Conservation (phyloP, 192 early-diverging fungal genomes). For the Podochytrium sp. region DNA sequence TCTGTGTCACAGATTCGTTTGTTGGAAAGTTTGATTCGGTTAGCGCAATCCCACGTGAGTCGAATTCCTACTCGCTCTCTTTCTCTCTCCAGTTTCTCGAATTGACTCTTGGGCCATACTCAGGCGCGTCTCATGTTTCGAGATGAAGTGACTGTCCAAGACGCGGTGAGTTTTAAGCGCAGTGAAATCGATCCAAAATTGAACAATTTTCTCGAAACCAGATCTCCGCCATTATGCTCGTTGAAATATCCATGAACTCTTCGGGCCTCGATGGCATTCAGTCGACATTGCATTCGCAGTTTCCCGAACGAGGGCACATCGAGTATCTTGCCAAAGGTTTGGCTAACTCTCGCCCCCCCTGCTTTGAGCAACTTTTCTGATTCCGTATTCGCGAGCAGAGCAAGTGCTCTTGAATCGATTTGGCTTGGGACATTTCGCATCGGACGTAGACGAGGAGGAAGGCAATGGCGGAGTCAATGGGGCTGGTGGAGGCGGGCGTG, state of each 20-base stretch:
- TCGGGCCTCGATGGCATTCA: slow-evolving; percentile 55
- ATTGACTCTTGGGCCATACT: not conserved
- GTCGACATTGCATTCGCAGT: slow-evolving; percentile 61
- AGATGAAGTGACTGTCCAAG: slow-evolving; percentile 56
- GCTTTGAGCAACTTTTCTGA: not conserved
- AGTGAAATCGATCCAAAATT: not conserved
- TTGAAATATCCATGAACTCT: slow-evolving; percentile 65
- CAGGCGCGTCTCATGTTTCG: slow-evolving; percentile 62
- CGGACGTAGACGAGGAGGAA: not conserved
- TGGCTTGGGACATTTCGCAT: slow-evolving; percentile 39
- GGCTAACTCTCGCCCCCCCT: not conserved
- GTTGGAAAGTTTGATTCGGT: slow-evolving; percentile 53
- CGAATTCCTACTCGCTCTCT: no score
- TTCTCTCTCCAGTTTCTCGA: no score
- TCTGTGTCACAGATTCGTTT: slow-evolving; percentile 40
- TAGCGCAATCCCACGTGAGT: slow-evolving; percentile 52
- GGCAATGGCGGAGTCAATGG: no score
- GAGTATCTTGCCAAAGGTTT: slow-evolving; percentile 14
- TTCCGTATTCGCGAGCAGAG: not conserved
- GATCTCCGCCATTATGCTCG: slow-evolving; percentile 58
- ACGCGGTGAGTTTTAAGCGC: slow-evolving; percentile 62
- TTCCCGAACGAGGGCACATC: slow-evolving; percentile 38
- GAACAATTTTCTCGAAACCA: not conserved
- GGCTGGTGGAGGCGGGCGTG: not conserved
- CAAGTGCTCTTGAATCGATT: slow-evolving; percentile 47